Evolutionary conservation across 352 stramenopile genomes (phyloP), one percentile per base, ranked within the genome.

Genomic region (Globisporangium parvum): DNA sequence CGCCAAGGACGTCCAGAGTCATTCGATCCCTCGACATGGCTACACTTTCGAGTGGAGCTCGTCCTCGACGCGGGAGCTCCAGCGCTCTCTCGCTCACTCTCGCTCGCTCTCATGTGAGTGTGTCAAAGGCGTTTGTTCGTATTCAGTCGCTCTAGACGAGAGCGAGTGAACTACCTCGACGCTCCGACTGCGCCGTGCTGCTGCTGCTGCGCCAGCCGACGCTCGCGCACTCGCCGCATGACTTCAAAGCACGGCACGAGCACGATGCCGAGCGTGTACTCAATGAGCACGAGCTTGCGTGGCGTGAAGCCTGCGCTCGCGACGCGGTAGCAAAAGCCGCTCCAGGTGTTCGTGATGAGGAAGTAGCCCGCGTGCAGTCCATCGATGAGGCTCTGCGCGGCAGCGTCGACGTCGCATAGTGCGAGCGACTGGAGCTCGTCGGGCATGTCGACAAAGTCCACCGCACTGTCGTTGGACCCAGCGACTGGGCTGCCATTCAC

Each of bases 311-410:
- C 56, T 18, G 48, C 44, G 55, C 17, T 42, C 20, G 24, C 28
- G 9, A 54, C 39, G 47, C 55, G 55, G 37, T 47, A 49, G 21
- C 37, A 51, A 47, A 61, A 61, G 17, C 47, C 48, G n/a, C 47
- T 55, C 55, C 47, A 55, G 35, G 35, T 41, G 47, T 61, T 61
- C 1, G 55, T 61, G 48, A 44, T 49, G n/a, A 45, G n/a, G 26
- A 55, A 61, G 28, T 45, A 42, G 28, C 55, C 47, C 0, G 17
- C 21, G 9, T 31, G 37, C 24, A 61, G 28, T 33, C 47, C 47
- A 28, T 49, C 48, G 9, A 61, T 39, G 39, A 55, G 39, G 37
- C 39, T 55, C 46, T 57, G 21, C 14, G 56, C 48, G 0, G 35
- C 56, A 24, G 49, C 33, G 23, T 62, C 47, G 26, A 6, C 26